Percentiles rank a stretch among this genome's conserved stretches.
phyloP scores from a whole-genome alignment of 108 stramenopile genomes.

The Cyclotella sp. region DNA sequence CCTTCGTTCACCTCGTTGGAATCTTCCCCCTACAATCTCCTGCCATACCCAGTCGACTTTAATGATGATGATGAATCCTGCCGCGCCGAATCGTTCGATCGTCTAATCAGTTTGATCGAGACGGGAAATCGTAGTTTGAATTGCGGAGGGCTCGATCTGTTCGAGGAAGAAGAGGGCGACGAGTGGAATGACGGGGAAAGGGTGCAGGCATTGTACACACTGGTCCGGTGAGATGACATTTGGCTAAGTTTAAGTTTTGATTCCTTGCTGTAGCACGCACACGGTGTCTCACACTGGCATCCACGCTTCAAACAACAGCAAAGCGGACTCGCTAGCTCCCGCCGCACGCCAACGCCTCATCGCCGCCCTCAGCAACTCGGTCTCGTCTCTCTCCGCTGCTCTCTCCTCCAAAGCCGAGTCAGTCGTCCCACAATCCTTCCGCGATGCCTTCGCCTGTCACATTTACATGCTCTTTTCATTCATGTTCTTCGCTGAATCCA shows the following conservation, averaged over 20 bases:
- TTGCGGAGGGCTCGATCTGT: conserved; percentile 56
- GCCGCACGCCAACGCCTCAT: conserved; percentile 2
- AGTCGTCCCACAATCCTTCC: conserved; percentile 72
- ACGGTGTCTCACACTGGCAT: conserved; percentile 6
- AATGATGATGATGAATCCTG: conserved; percentile 85
- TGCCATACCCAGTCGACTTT: conserved; percentile 88
- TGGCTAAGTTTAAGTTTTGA: background rate
- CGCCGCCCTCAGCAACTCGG: background rate
- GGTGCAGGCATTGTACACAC: conserved; percentile 82
- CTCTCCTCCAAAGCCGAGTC: conserved; percentile 13
- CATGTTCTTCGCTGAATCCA: conserved; percentile 85
- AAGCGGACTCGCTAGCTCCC: conserved; percentile 8
- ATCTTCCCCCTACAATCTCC: conserved; percentile 83
- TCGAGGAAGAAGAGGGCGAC: conserved; percentile 53
- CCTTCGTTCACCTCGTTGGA: conserved; percentile 85
- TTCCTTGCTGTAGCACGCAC: background rate
- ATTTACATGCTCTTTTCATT: conserved; percentile 91
- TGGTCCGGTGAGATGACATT: conserved; percentile 57
- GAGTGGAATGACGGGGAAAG: conserved; percentile 71
- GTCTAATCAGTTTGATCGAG: conserved; percentile 64
- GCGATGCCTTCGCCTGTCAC: conserved; percentile 81
- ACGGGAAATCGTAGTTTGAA: conserved; percentile 63
- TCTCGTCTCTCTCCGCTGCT: conserved; percentile 4
- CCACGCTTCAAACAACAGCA: background rate
- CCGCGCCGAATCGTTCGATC: conserved; percentile 80